phyloP scores from a whole-genome alignment of 768 basidiomycete species.

The Hericium erinaceus region DNA sequence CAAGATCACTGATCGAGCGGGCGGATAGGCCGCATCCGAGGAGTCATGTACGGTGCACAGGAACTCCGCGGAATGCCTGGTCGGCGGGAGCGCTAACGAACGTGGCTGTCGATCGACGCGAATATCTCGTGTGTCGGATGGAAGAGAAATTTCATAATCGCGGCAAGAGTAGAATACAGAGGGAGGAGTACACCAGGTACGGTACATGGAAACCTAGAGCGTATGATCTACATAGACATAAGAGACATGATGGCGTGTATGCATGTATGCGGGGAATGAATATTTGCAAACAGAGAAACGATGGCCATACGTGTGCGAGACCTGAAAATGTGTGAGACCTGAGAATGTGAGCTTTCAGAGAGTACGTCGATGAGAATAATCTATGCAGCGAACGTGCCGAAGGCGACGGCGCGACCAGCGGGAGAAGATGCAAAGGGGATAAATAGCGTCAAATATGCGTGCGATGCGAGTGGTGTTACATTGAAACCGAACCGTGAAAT shows the following conservation, averaged over 20 bases:
- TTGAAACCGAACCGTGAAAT: constrained; percentile 3
- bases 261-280: too few relatives aligned
- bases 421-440: neutral
- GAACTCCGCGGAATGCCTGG: too few relatives aligned
- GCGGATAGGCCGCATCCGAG: too few relatives aligned
- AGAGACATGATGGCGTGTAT: neutral
- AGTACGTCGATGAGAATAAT: neutral
- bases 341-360: neutral
- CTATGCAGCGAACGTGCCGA: too few relatives aligned
- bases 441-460: neutral
- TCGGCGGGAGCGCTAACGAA: too few relatives aligned
- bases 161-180: neutral
- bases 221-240: neutral
- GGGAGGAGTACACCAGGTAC: neutral
- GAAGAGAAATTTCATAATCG: neutral
- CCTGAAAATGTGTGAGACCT: neutral
- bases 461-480: neutral
- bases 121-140: too few relatives aligned
- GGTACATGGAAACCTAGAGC: neutral
- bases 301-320: neutral
- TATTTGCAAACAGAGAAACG: neutral
- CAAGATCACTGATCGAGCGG: too few relatives aligned
- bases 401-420: too few relatives aligned
- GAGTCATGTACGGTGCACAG: too few relatives aligned
- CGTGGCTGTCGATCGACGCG: too few relatives aligned